Conservation (phyloP, 2,329 filamentous ascomycete genomes). For the Metarhizium album region DNA sequence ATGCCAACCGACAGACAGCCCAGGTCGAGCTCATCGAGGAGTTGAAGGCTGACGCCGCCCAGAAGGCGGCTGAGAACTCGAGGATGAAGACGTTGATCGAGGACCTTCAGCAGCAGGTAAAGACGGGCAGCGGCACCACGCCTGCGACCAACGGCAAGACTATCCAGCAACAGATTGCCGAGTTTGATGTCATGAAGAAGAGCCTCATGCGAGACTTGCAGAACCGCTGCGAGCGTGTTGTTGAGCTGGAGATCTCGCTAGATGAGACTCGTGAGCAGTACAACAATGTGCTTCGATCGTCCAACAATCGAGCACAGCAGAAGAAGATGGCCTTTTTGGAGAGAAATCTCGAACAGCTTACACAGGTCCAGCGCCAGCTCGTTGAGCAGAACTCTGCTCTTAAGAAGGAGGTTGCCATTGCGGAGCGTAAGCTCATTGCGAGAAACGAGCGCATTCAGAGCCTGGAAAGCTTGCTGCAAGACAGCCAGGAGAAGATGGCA, state of each 20-base stretch:
- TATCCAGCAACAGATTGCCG: slow-evolving; percentile 92
- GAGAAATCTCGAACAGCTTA: slow-evolving; percentile 94
- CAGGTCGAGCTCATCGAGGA: slow-evolving; percentile 66
- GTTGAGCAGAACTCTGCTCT: slow-evolving; percentile 95
- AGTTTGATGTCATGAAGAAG: slow-evolving; percentile 99
- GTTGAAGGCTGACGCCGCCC: slow-evolving; percentile 62
- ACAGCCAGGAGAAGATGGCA: slow-evolving; percentile 97
- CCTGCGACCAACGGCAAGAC: slow-evolving; percentile 77
- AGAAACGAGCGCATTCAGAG: slow-evolving; percentile 95
- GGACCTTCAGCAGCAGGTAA: slow-evolving; percentile 64
- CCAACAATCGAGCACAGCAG: slow-evolving; percentile 96
- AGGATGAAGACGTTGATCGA: slow-evolving; percentile 74
- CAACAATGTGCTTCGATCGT: slow-evolving; percentile 92
- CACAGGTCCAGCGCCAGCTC: slow-evolving; percentile 91
- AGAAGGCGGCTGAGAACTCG: slow-evolving; percentile 71
- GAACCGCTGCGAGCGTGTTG: slow-evolving; percentile 94
- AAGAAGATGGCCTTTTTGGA: slow-evolving; percentile 99
- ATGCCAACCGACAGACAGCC: slow-evolving; percentile 62
- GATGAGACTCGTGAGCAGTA: slow-evolving; percentile 98
- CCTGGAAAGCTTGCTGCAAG: slow-evolving; percentile 82
- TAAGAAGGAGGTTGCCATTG: slow-evolving; percentile 99
- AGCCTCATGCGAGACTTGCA: slow-evolving; percentile 96
- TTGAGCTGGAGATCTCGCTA: slow-evolving; percentile 94
- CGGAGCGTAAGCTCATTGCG: slow-evolving; percentile 91
- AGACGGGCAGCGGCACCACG: slow-evolving; percentile 41